Evolutionary conservation across 257 asterid species (phyloP).

Genomic region (Penstemon eatonii): DNA sequence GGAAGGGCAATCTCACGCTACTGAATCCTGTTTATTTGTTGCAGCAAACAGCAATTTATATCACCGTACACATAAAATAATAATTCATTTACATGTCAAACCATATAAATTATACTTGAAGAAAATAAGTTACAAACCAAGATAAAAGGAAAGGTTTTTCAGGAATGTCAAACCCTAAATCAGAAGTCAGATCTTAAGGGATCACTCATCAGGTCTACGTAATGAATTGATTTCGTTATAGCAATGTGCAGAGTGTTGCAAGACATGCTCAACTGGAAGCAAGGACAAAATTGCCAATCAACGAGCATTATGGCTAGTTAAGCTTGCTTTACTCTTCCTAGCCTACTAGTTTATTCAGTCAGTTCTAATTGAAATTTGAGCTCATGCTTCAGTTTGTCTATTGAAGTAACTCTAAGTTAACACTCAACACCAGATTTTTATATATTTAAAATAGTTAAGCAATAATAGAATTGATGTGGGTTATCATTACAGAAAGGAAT

Average conservation of each 20-base stretch:
- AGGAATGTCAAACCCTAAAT: background rate
- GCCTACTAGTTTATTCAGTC: conserved; percentile 5
- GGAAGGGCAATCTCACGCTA: conserved; percentile 19
- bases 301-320: conserved; percentile 8
- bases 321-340: conserved; percentile 6
- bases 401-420: background rate
- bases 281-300: conserved; percentile 6
- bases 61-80: background rate
- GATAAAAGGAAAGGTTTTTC: background rate
- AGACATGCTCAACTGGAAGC: conserved; percentile 22
- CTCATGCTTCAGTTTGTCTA: conserved; percentile 3
- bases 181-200: background rate
- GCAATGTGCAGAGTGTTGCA: conserved; percentile 1
- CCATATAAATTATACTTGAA: no score
- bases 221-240: conserved; percentile 5
- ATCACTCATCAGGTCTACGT: background rate
- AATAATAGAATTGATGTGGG: no score
- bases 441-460: no score
- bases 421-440: no score
- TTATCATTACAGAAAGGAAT: no score
- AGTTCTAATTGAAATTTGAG: conserved; percentile 11
- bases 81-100: background rate
- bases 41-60: background rate
- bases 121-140: no score
- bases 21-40: background rate